Base-by-base conservation (phyloP, 768 basidiomycete species). In the Suillus subalutaceus region DNA sequence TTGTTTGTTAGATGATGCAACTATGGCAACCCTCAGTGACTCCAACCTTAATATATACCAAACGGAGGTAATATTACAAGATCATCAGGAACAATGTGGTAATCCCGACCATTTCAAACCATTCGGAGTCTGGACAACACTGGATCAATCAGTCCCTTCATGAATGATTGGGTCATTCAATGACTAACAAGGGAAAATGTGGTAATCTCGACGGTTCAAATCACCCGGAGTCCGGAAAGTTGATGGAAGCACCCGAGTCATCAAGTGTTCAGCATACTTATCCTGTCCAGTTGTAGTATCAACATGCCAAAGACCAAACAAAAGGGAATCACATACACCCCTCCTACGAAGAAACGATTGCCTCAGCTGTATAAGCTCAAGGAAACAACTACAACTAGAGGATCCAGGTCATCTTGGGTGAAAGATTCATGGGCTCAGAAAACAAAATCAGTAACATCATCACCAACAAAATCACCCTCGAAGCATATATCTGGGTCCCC, bases 331-430 rank as follows among this genome's bases (percentile, higher is more conserved):
- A 15, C 16, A 53, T 53, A 53, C 30, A 53, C 52, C 30, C 52
- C 52, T 53, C 30, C 52, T 15, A 32, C 2, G 8, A 53, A 53
- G 52, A 53, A 53, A 32, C 16, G 2, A 32, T 53, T 32, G 52
- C 52, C 52, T 53, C 52, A 53, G 52, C 30, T 53, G 15, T 53
- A 53, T 53, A 53, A 53, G 30, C 52, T 53, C 52, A 32, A 53
- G 30, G 52, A 32, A 30, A 53, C 30, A 18, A 53, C 30, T 32
- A 53, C 52, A 18, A 30, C 30, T 15, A 53, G 52, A 53, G 52
- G 52, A 53, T 53, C 52, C 16, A 53, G 15, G 16, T 53, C 30
- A 53, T 53, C 52, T 53, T 53, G 30, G 52, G 52, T 53, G 30
- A 53, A 53, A 53, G 52, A 53, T 32, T 53, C 52, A 53, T 53